These are phyloP conservation scores for Phyllosticta citriasiana DNA, from an alignment of 2,329 filamentous ascomycete species.

Conservation along the genomic window DNA sequence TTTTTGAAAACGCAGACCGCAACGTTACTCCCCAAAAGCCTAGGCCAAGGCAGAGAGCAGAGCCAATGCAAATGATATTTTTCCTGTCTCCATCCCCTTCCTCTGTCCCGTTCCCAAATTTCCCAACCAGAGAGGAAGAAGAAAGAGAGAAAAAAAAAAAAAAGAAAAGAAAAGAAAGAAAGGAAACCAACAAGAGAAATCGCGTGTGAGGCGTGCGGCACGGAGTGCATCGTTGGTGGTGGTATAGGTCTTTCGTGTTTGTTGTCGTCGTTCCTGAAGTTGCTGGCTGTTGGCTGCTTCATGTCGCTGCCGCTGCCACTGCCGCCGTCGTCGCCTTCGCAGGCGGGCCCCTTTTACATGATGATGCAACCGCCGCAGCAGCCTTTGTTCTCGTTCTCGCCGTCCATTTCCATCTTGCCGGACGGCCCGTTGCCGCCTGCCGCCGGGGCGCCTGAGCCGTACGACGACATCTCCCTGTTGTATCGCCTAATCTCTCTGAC, in stretches of 20 bases:
- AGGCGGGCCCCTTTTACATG: slow-evolving; percentile 49
- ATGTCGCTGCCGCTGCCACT: background rate
- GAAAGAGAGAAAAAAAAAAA: background rate
- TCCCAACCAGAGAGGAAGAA: background rate
- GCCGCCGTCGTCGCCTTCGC: background rate
- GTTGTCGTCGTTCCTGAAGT: background rate
- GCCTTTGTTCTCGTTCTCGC: slow-evolving; percentile 54
- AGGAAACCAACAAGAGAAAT: background rate
- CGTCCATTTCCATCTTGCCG: slow-evolving; percentile 71
- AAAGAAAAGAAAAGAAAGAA: background rate
- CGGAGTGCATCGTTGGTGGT: background rate
- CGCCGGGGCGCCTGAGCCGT: slow-evolving; percentile 58
- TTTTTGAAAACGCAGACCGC: background rate
- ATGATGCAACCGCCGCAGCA: slow-evolving; percentile 74
- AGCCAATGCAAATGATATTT: background rate
- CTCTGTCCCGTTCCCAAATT: background rate
- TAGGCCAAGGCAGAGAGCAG: background rate
- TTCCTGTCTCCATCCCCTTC: background rate
- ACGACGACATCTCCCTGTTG: slow-evolving; percentile 95
- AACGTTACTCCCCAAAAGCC: background rate
- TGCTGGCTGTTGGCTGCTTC: background rate
- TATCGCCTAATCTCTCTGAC: slow-evolving; percentile 96
- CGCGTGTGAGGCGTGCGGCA: background rate
- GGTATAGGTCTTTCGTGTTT: background rate
- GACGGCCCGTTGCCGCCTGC: slow-evolving; percentile 46